These are phyloP conservation scores for Fusarium pseudonygamai DNA, from an alignment of 2,329 filamentous ascomycete species.

Conservation along the genomic window DNA sequence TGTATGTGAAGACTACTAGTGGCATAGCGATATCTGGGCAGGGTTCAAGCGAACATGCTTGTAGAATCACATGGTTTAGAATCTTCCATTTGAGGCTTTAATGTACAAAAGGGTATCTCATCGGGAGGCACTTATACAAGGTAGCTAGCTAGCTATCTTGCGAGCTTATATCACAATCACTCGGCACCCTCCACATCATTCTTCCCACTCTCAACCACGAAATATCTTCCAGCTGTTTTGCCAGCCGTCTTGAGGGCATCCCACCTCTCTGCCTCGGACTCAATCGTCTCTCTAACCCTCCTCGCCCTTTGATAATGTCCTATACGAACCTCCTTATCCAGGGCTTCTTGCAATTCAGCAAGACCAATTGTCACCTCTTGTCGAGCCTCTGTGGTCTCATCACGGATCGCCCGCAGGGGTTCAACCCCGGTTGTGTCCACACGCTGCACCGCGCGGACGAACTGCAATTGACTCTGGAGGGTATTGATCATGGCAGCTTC, in stretches of 20 bases:
- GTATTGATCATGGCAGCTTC: constrained; percentile 77
- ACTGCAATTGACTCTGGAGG: constrained; percentile 84
- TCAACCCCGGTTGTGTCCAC: constrained; percentile 78
- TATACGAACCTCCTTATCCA: constrained; percentile 68
- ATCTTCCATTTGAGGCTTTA: background rate
- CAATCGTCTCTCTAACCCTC: constrained; percentile 49
- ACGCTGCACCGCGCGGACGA: constrained; percentile 85
- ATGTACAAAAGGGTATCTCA: constrained; percentile 32
- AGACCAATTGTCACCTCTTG: constrained; percentile 68
- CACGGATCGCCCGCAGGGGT: constrained; percentile 81
- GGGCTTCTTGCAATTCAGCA: constrained; percentile 62
- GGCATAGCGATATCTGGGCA: background rate
- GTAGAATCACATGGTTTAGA: background rate
- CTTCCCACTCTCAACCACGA: constrained; percentile 76
- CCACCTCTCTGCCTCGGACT: constrained; percentile 69
- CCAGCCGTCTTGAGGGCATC: constrained; percentile 74
- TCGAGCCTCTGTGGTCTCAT: constrained; percentile 76
- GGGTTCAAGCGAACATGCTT: constrained; percentile 8
- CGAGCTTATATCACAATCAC: background rate
- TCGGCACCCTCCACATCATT: constrained; percentile 41
- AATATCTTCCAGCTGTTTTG: constrained; percentile 75
- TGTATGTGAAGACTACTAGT: background rate
- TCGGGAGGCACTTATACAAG: background rate
- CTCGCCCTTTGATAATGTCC: constrained; percentile 63
- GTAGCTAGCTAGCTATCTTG: background rate